Conservation (phyloP, 148 eudicot species). For the Amaranthus palmeri region DNA sequence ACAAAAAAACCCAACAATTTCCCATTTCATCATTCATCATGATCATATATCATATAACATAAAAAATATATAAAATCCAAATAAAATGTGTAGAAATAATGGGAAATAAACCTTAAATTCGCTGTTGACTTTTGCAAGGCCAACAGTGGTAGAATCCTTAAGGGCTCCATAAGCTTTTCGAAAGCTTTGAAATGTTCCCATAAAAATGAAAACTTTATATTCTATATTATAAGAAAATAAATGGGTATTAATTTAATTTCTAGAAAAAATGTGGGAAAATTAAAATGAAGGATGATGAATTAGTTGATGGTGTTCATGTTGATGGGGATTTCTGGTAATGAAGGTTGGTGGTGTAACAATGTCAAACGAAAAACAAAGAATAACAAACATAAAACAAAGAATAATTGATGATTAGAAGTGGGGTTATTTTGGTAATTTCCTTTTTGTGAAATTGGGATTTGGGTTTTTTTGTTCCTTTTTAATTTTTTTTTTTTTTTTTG, state of each 20-base stretch:
- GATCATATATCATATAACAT: not conserved
- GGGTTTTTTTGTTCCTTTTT: not conserved
- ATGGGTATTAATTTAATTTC: not conserved
- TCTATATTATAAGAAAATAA: not conserved
- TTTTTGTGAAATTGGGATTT: not conserved
- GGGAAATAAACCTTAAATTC: conserved; percentile 65
- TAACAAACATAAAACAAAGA: conserved; percentile 8
- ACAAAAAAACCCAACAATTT: conserved; percentile 6
- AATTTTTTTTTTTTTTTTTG: too few relatives aligned
- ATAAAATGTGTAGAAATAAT: not conserved
- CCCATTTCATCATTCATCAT: conserved; percentile 6
- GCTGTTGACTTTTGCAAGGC: conserved; percentile 94
- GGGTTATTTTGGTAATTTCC: conserved; percentile 24
- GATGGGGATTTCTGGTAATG: conserved; percentile 6
- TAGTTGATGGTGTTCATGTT: not conserved
- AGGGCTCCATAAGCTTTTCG: conserved; percentile 94
- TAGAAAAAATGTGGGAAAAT: not conserved
- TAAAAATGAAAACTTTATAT: conserved; percentile 10
- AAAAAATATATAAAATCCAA: not conserved
- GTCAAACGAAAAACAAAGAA: conserved; percentile 18
- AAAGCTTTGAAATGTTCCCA: conserved; percentile 78
- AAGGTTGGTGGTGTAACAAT: conserved; percentile 14
- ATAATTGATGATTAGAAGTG: conserved; percentile 13
- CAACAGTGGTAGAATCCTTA: conserved; percentile 91
- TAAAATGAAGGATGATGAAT: not conserved